Evolutionary conservation across 495 filamentous ascomycete genomes (phyloP).

Genomic region (Penicillium angulare): DNA sequence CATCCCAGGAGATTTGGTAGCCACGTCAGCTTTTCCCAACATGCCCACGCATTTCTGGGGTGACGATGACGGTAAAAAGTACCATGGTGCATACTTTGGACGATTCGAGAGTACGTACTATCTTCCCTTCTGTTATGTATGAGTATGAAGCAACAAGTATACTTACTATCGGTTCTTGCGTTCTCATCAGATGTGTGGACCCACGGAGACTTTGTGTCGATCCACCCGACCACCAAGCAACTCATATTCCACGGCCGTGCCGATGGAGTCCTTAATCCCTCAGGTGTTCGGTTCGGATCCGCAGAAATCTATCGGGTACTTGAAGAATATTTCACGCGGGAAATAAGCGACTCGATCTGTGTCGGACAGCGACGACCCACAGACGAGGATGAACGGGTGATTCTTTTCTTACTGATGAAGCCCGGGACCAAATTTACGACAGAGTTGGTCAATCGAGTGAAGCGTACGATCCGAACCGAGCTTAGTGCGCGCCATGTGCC

Average conservation of each 20-base stretch:
- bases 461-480: constrained; percentile 58
- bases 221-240: constrained; percentile 63
- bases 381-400: constrained; percentile 70
- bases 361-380: constrained; percentile 68
- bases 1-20: constrained; percentile 70
- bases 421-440: constrained; percentile 53
- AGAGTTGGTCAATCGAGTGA: constrained; percentile 59
- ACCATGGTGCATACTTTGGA: constrained; percentile 69
- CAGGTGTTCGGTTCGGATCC: constrained; percentile 73
- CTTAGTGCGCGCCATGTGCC: constrained; percentile 74
- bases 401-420: constrained; percentile 25
- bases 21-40: constrained; percentile 65
- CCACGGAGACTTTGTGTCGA: constrained; percentile 74
- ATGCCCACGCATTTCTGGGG: constrained; percentile 73
- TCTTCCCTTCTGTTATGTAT: not conserved
- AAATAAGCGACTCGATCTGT: constrained; percentile 65
- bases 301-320: constrained; percentile 76
- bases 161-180: not conserved
- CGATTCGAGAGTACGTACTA: constrained; percentile 52
- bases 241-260: constrained; percentile 70
- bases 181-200: constrained; percentile 63
- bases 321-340: constrained; percentile 60
- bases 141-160: too few species aligned
- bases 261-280: constrained; percentile 76
- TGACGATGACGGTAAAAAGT: constrained; percentile 53